These are phyloP conservation scores for Podospora didyma DNA, from an alignment of 495 filamentous ascomycete genomes.

Conservation along the genomic window DNA sequence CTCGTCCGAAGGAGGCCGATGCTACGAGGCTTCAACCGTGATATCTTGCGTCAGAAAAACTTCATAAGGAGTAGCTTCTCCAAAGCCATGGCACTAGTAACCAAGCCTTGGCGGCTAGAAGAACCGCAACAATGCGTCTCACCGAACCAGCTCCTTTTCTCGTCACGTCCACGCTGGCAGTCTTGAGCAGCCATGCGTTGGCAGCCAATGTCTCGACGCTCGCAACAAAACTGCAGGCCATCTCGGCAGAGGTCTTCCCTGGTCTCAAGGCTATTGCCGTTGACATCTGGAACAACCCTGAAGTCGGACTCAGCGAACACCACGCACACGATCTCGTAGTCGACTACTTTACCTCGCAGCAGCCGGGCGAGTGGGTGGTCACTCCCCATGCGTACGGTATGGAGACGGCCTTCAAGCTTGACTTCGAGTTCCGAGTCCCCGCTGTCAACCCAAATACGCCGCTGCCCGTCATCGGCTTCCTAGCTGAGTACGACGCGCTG, in stretches of 20 bases:
- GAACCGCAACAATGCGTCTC: neutral
- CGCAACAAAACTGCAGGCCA: neutral
- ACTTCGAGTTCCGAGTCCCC: constrained; percentile 30
- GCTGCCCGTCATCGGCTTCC: constrained; percentile 39
- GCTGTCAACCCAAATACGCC: constrained; percentile 31
- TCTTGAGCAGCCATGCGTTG: neutral
- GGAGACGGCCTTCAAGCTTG: constrained; percentile 38
- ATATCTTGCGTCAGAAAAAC: too few relatives aligned
- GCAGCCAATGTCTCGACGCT: neutral
- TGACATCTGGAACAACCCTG: constrained; percentile 43
- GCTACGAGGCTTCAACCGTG: too few relatives aligned
- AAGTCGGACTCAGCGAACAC: constrained; percentile 43
- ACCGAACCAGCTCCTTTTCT: neutral
- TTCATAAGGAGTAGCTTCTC: too few relatives aligned
- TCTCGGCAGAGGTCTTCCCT: constrained; percentile 15
- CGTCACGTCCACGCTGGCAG: neutral
- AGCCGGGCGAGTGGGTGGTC: constrained; percentile 31
- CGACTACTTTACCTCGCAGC: constrained; percentile 37
- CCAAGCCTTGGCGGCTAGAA: neutral
- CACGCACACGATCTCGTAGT: constrained; percentile 45
- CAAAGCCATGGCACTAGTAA: neutral
- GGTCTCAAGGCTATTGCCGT: constrained; percentile 14
- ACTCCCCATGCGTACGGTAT: constrained; percentile 40
- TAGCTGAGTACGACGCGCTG: constrained; percentile 45
- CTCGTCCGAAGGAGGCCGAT: too few relatives aligned